These are phyloP conservation scores for Castanea mollissima DNA, from an alignment of 306 rosid genomes.

Conservation along the genomic window DNA sequence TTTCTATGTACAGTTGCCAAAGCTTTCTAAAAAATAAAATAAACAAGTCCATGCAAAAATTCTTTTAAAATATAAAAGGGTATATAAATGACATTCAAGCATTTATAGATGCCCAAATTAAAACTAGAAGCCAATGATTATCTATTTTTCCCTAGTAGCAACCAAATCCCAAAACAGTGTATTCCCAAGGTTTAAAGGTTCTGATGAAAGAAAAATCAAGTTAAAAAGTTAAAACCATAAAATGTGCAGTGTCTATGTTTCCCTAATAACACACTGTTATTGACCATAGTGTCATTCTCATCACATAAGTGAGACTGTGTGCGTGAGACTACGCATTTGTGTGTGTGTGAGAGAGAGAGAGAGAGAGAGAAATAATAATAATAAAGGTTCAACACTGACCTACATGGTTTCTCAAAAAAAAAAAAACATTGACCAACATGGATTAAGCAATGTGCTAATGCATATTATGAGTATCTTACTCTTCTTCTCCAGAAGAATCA, in stretches of 20 bases:
- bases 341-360: too few species aligned
- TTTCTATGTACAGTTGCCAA: background rate
- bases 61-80: background rate
- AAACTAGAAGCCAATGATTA: background rate
- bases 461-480: constrained; percentile 59
- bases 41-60: background rate
- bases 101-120: background rate
- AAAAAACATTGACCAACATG: background rate
- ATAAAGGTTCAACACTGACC: background rate
- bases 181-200: too few species aligned
- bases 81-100: background rate
- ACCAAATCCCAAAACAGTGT: background rate
- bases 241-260: too few species aligned
- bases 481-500: constrained; percentile 98
- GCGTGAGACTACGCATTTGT: too few species aligned
- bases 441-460: background rate
- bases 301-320: too few species aligned
- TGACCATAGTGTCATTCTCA: too few species aligned
- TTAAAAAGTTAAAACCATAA: too few species aligned
- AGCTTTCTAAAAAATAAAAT: background rate
- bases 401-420: background rate
- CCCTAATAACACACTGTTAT: too few species aligned
- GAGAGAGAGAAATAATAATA: too few species aligned
- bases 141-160: background rate
- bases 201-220: too few species aligned